Conservation (phyloP, 495 filamentous ascomycete species). For the Tetracladium marchalianum region DNA sequence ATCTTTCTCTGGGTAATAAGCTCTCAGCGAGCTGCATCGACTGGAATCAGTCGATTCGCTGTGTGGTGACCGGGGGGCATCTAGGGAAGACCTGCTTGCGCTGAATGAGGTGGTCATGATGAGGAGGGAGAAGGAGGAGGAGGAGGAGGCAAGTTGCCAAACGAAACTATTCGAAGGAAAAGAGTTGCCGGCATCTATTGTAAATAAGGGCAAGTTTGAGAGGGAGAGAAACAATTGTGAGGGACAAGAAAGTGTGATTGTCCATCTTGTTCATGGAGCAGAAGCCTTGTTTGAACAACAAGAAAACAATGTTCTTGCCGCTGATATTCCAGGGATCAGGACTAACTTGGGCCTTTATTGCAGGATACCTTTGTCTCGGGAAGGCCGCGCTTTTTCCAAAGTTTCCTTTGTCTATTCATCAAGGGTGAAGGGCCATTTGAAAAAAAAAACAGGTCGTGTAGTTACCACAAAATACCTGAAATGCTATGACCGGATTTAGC, state of each 20-base stretch:
- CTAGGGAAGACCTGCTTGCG: constrained; percentile 3
- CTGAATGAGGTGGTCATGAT: constrained; percentile 12
- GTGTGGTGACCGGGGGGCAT: constrained; percentile 12
- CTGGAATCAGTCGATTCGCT: constrained; percentile 17
- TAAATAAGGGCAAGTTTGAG: too few relatives aligned
- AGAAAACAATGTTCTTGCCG: constrained; percentile 21
- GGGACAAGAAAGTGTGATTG: constrained; percentile 13
- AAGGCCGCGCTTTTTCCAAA: constrained; percentile 12
- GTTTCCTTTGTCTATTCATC: background rate
- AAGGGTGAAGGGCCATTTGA: too few relatives aligned
- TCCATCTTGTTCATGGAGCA: constrained; percentile 15
- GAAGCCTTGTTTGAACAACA: constrained; percentile 19
- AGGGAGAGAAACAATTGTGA: too few relatives aligned
- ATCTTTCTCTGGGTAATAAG: constrained; percentile 9
- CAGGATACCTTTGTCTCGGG: constrained; percentile 22
- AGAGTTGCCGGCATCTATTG: too few relatives aligned
- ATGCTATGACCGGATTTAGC: too few relatives aligned
- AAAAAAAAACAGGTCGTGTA: too few relatives aligned
- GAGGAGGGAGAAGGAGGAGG: too few relatives aligned
- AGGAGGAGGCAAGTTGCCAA: too few relatives aligned
- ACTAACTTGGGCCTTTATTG: constrained; percentile 16
- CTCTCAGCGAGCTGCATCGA: constrained; percentile 12
- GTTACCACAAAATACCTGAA: too few relatives aligned
- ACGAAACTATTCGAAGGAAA: too few relatives aligned
- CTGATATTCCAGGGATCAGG: constrained; percentile 5